Conservation (phyloP, 371 early-diverging fungal species). For the Amoeboaphelidium protococcarum region DNA sequence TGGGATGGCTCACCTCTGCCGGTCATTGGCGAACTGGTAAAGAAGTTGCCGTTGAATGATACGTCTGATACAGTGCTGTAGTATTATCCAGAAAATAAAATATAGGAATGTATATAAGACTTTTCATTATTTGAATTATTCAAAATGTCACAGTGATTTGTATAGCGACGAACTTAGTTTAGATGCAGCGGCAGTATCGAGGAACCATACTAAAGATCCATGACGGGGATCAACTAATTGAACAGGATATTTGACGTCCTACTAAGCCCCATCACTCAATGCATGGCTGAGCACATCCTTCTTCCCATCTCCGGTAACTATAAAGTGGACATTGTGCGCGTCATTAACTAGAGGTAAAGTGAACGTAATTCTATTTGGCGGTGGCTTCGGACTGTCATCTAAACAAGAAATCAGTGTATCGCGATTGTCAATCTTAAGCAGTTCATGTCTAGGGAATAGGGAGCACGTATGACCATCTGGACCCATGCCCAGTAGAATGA, state of each 20-base stretch:
- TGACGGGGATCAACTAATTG: neutral
- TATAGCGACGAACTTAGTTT: no score
- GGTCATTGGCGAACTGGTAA: no score
- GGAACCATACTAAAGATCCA: neutral
- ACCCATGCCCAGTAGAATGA: conserved; percentile 93
- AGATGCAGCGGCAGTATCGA: neutral
- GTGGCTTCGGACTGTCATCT: conserved; percentile 86
- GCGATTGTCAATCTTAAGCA: conserved; percentile 27
- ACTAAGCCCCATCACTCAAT: neutral
- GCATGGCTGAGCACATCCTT: conserved; percentile 20
- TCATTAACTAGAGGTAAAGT: conserved; percentile 70
- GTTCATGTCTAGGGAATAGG: conserved; percentile 78
- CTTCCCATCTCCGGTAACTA: conserved; percentile 73
- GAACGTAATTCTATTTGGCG: conserved; percentile 76
- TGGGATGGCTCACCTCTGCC: no score
- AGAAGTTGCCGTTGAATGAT: no score
- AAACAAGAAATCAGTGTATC: conserved; percentile 43
- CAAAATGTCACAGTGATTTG: no score
- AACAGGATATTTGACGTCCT: neutral
- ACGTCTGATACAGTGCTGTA: no score
- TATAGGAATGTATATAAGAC: no score
- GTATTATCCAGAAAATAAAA: no score
- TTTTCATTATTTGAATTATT: no score
- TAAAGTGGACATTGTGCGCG: conserved; percentile 46
- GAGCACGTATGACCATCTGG: conserved; percentile 99